A percentile compares a stretch with the other conserved stretches of the same genome.
Evolutionary conservation across 2,329 filamentous ascomycete genomes (phyloP).

Genomic region (Drechslera avenae): DNA sequence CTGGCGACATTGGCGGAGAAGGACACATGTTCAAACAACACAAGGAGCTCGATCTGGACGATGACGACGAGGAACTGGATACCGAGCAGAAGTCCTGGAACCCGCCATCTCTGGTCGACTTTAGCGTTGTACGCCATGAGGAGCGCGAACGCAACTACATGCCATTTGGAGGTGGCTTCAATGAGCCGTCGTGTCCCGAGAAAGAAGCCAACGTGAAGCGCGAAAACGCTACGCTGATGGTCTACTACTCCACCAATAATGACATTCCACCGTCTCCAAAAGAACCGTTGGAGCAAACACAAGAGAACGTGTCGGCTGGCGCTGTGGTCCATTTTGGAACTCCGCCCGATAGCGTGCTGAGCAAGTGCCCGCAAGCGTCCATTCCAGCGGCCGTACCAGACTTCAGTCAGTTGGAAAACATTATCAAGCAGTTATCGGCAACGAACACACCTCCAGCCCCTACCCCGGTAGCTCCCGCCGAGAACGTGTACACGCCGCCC

Average conservation of each 20-base stretch:
- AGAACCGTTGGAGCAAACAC: conserved; percentile 49
- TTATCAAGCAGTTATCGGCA: conserved; percentile 36
- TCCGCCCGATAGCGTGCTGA: conserved; percentile 35
- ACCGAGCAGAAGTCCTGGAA: conserved; percentile 39
- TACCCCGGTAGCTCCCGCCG: conserved; percentile 18
- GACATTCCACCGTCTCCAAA: conserved; percentile 56
- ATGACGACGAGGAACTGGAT: conserved; percentile 64
- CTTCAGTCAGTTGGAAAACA: conserved; percentile 33
- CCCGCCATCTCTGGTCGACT: conserved; percentile 49
- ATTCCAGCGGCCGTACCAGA: conserved; percentile 23
- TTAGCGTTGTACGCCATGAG: conserved; percentile 48
- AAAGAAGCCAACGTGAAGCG: conserved; percentile 51
- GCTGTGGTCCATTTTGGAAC: conserved; percentile 47
- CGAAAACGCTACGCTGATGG: conserved; percentile 55
- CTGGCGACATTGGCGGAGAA: conserved; percentile 72
- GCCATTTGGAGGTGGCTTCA: conserved; percentile 52
- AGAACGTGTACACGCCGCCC: conserved; percentile 27
- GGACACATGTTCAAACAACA: conserved; percentile 60
- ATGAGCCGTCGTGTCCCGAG: conserved; percentile 50
- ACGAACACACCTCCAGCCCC: conserved; percentile 15
- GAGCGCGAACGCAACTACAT: conserved; percentile 53
- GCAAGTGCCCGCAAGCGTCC: conserved; percentile 29
- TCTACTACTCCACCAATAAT: conserved; percentile 51
- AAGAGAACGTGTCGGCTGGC: conserved; percentile 18
- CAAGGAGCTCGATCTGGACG: conserved; percentile 68